These are phyloP conservation scores for Bothriochloa decipiens DNA, from an alignment of 176 grass and related monocot genomes.

Conservation along the genomic window DNA sequence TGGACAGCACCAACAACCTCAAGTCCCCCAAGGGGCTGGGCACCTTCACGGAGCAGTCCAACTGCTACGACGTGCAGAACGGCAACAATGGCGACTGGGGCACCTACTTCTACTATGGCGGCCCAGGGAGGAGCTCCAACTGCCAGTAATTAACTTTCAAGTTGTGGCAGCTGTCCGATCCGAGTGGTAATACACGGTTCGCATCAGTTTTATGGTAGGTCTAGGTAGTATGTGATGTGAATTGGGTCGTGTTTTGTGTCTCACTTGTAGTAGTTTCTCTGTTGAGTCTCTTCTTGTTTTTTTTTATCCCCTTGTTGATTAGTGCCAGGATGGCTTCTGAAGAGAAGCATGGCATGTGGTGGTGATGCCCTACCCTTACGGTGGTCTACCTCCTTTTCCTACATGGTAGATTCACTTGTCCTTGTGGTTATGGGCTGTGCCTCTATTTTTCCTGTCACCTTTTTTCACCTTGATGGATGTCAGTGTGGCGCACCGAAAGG, in stretches of 20 bases:
- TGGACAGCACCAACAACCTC: conserved; percentile 80
- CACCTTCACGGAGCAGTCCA: conserved; percentile 78
- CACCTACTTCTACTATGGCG: conserved; percentile 94
- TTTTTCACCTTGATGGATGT: conserved; percentile 36
- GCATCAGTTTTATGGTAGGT: conserved; percentile 48
- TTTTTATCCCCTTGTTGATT: background rate
- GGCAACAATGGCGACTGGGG: conserved; percentile 87
- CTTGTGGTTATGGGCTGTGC: conserved; percentile 30
- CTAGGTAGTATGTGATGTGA: conserved; percentile 55
- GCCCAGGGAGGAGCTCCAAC: conserved; percentile 86
- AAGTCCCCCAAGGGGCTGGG: conserved; percentile 54
- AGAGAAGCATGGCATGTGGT: conserved; percentile 92
- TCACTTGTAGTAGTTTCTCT: conserved; percentile 16
- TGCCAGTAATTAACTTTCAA: conserved; percentile 44
- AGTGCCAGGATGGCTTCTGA: conserved; percentile 69
- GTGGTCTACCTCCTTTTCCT: conserved; percentile 63
- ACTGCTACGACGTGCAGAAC: conserved; percentile 80
- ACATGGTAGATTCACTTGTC: conserved; percentile 66
- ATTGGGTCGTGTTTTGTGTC: conserved; percentile 36
- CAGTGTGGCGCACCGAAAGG: conserved; percentile 17
- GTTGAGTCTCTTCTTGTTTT: background rate
- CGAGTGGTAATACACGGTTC: conserved; percentile 38
- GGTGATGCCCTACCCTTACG: conserved; percentile 57
- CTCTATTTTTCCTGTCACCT: background rate
- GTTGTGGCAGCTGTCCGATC: conserved; percentile 30